These are phyloP conservation scores for Colletotrichum sp. DNA, from an alignment of 2,329 filamentous ascomycete genomes.

Conservation along the genomic window DNA sequence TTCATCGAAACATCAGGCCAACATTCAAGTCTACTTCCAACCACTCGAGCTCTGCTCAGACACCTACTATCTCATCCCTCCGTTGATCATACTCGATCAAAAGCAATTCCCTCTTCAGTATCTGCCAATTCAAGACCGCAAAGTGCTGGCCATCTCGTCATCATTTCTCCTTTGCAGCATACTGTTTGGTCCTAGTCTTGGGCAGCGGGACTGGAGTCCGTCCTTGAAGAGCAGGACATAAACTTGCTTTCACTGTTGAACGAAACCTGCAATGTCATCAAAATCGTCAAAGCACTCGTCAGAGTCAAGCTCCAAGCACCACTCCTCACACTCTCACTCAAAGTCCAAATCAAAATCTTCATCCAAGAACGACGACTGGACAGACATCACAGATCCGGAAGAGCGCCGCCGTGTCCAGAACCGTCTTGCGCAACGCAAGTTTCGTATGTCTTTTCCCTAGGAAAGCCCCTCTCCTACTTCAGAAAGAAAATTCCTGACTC, in stretches of 20 bases:
- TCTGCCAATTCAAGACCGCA: not conserved
- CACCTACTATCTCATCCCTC: not conserved
- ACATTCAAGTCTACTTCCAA: not conserved
- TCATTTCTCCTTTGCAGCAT: not conserved
- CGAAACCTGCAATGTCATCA: conserved; percentile 32
- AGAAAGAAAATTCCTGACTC: not conserved
- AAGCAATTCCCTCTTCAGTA: not conserved
- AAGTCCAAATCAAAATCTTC: conserved; percentile 43
- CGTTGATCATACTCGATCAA: not conserved
- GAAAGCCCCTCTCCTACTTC: not conserved
- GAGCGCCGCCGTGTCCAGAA: conserved; percentile 79
- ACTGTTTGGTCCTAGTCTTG: not conserved
- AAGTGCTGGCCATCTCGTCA: not conserved
- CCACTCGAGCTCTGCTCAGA: not conserved
- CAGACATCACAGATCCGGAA: conserved; percentile 70
- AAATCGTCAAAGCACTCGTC: conserved; percentile 27
- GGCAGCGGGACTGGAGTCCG: not conserved
- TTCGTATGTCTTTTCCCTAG: conserved; percentile 58
- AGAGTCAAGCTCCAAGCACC: conserved; percentile 31
- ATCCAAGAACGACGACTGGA: conserved; percentile 67
- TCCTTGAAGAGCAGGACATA: not conserved
- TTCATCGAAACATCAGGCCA: not conserved
- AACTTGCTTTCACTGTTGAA: not conserved
- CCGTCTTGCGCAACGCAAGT: conserved; percentile 76
- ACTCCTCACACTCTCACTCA: conserved; percentile 39